Evolutionary conservation across 2,329 filamentous ascomycete species (phyloP).

Genomic region (Sphaerulina vaccinii): DNA sequence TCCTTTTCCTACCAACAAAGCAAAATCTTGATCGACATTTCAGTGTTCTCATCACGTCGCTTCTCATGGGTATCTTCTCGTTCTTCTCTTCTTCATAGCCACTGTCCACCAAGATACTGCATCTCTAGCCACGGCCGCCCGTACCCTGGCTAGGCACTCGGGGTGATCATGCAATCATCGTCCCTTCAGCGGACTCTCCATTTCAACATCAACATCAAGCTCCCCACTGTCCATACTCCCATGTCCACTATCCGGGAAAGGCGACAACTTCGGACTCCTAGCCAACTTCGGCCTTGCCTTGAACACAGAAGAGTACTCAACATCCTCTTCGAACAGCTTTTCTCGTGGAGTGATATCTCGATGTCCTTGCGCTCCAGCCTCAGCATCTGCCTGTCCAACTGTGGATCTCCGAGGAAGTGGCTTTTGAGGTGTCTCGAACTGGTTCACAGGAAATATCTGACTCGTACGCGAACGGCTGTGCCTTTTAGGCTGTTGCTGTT

Average conservation of each 20-base stretch:
- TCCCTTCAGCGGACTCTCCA: conserved; percentile 14
- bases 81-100: neutral
- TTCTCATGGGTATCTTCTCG: neutral
- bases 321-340: conserved; percentile 67
- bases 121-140: too few relatives aligned
- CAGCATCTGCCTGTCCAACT: conserved; percentile 11
- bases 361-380: neutral
- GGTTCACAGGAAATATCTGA: conserved; percentile 52
- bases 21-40: neutral
- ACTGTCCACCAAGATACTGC: neutral
- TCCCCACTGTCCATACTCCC: conserved; percentile 6
- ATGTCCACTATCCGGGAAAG: conserved; percentile 10
- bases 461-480: conserved; percentile 36
- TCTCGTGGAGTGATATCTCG: conserved; percentile 59
- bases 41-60: conserved; percentile 1
- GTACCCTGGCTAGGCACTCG: too few relatives aligned
- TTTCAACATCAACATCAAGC: conserved; percentile 7
- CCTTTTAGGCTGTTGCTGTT: conserved; percentile 22
- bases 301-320: conserved; percentile 80
- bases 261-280: conserved; percentile 59
- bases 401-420: conserved; percentile 19
- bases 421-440: conserved; percentile 55
- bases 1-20: neutral
- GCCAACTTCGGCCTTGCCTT: conserved; percentile 78
- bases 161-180: too few relatives aligned